A percentile compares a stretch with the other conserved stretches of the same genome.
Conservation (phyloP, 345 rosid species). For the Bruguiera parviflora region DNA sequence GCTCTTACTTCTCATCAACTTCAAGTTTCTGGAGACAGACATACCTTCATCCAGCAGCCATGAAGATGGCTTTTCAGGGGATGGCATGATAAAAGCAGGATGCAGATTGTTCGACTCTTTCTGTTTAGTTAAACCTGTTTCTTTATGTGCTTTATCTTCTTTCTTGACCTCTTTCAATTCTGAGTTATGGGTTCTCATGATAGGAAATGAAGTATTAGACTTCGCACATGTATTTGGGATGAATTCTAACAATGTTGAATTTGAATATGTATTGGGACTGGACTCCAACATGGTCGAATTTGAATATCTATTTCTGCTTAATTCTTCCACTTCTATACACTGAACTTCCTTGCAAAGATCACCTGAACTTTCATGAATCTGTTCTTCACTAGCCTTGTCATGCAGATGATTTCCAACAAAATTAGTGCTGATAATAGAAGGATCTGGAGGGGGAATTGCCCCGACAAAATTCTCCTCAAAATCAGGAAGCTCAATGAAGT, state of each 20-base stretch:
- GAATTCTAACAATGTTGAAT: slow-evolving; percentile 17
- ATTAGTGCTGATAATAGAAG: slow-evolving; percentile 27
- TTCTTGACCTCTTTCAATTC: slow-evolving; percentile 26
- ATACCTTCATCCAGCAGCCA: slow-evolving; percentile 38
- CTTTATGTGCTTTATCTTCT: slow-evolving; percentile 27
- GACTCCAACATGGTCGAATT: slow-evolving; percentile 20
- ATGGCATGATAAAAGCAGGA: slow-evolving; percentile 28
- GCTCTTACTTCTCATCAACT: slow-evolving; percentile 62
- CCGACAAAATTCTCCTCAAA: slow-evolving; percentile 40
- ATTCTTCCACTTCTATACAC: slow-evolving; percentile 51
- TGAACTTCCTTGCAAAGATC: slow-evolving; percentile 53
- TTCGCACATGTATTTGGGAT: slow-evolving; percentile 11
- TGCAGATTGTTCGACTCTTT: slow-evolving; percentile 26
- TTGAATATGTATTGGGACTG: slow-evolving; percentile 14
- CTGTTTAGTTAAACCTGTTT: slow-evolving; percentile 22
- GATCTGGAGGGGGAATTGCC: slow-evolving; percentile 31
- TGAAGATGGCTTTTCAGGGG: slow-evolving; percentile 39
- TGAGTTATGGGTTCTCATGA: slow-evolving; percentile 17
- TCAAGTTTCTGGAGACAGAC: slow-evolving; percentile 34
- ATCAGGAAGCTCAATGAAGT: slow-evolving; percentile 48
- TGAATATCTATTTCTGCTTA: slow-evolving; percentile 24
- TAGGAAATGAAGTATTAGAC: slow-evolving; percentile 17
- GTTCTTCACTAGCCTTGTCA: slow-evolving; percentile 38
- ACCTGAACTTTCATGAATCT: slow-evolving; percentile 37
- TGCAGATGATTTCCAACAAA: slow-evolving; percentile 22